Evolutionary conservation across 805 yeast genomes (phyloP).

Genomic region (Nakazawaea holstii): DNA sequence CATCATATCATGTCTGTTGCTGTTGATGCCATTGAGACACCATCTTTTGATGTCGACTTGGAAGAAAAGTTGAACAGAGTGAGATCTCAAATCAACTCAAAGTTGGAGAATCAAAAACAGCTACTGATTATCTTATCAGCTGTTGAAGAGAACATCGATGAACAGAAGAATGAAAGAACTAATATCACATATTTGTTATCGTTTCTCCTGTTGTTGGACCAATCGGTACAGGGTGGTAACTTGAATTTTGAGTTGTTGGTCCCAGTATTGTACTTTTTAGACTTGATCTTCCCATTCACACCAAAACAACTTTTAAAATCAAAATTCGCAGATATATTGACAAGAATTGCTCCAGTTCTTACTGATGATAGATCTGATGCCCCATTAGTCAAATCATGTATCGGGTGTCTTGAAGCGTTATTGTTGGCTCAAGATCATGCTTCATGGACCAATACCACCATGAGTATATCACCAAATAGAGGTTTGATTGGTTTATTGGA

Average conservation of each 20-base stretch:
- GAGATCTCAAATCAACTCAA: constrained; percentile 69
- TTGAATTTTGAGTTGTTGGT: constrained; percentile 62
- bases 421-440: constrained; percentile 74
- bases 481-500: constrained; percentile 76
- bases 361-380: constrained; percentile 68
- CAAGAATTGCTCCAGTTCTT: constrained; percentile 77
- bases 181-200: constrained; percentile 86
- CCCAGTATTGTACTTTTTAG: constrained; percentile 75
- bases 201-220: constrained; percentile 75
- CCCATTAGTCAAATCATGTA: constrained; percentile 73
- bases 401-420: constrained; percentile 79
- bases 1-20: neutral
- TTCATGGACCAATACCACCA: constrained; percentile 62
- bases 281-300: constrained; percentile 68
- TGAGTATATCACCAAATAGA: constrained; percentile 66
- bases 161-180: constrained; percentile 52
- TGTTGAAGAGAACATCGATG: constrained; percentile 81
- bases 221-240: constrained; percentile 50
- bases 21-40: constrained; percentile 19
- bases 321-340: constrained; percentile 72
- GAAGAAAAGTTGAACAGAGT: constrained; percentile 62
- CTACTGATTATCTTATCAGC: constrained; percentile 80
- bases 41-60: constrained; percentile 36
- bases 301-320: constrained; percentile 65
- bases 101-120: constrained; percentile 80